A percentile compares a stretch with the other conserved stretches of the same genome.
phyloP scores from a whole-genome alignment of 164 flowering plant genomes.

The Chimonanthus salicifolius region DNA sequence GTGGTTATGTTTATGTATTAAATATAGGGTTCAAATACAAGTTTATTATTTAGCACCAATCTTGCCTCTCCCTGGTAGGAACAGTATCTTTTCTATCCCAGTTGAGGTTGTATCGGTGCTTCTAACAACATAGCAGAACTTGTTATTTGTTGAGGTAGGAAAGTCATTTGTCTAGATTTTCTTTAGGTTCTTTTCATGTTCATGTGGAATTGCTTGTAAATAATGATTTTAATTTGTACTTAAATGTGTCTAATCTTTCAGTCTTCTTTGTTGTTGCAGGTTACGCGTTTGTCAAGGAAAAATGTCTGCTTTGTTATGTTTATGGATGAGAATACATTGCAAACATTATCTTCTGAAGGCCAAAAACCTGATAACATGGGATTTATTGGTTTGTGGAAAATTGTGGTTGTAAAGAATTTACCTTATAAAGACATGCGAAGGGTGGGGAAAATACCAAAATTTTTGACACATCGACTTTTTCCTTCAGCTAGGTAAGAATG shows the following conservation, averaged over 20 bases:
- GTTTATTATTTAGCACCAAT: no score
- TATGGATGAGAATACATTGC: slow-evolving; percentile 74
- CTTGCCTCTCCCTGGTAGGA: no score
- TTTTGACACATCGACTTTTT: slow-evolving; percentile 87
- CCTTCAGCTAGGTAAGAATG: slow-evolving; percentile 82
- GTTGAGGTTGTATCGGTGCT: no score
- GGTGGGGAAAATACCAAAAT: slow-evolving; percentile 92
- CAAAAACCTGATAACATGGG: slow-evolving; percentile 64
- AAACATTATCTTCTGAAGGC: slow-evolving; percentile 73
- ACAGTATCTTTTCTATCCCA: no score
- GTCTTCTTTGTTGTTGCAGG: slow-evolving; percentile 33
- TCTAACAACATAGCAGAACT: no score
- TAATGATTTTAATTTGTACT: neutral
- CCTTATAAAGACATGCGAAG: slow-evolving; percentile 91
- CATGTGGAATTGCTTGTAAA: neutral
- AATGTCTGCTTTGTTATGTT: slow-evolving; percentile 98
- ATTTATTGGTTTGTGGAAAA: slow-evolving; percentile 85
- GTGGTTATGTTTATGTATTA: no score
- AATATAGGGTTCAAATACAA: no score
- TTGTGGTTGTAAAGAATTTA: slow-evolving; percentile 84
- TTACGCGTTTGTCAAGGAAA: slow-evolving; percentile 81
- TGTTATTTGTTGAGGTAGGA: neutral
- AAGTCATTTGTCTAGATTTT: neutral
- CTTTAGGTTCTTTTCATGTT: neutral
- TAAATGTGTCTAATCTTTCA: neutral